These are phyloP conservation scores for Cylindrodendrum hubeiense DNA, from an alignment of 2,329 filamentous ascomycete species.

Conservation along the genomic window DNA sequence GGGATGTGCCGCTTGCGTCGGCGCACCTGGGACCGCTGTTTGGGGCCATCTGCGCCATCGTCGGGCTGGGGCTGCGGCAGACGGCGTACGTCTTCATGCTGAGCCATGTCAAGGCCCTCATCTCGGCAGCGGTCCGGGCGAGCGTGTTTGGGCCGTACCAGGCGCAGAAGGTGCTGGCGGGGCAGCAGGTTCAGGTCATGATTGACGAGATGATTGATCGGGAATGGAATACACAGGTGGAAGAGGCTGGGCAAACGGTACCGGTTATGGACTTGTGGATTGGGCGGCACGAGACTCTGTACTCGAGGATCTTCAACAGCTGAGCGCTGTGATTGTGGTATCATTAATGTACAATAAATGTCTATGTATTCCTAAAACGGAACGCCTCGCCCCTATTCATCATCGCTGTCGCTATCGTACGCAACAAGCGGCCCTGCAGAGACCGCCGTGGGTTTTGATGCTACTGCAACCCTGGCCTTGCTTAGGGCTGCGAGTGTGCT, in stretches of 20 bases:
- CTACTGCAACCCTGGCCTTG: conserved; percentile 65
- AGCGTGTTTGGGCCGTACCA: conserved; percentile 86
- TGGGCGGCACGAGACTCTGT: conserved; percentile 84
- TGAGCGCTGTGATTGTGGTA: conserved; percentile 53
- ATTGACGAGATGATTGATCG: conserved; percentile 70
- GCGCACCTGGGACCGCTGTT: conserved; percentile 80
- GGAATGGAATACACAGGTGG: conserved; percentile 69
- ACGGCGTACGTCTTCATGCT: conserved; percentile 82
- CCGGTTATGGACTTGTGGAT: conserved; percentile 87
- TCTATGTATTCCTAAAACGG: conserved; percentile 41
- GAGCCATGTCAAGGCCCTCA: conserved; percentile 80
- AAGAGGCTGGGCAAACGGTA: conserved; percentile 80
- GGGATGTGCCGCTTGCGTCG: conserved; percentile 58
- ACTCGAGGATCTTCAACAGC: conserved; percentile 90
- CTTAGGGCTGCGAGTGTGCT: conserved; percentile 86
- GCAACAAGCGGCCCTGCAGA: conserved; percentile 81
- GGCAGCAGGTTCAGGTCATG: conserved; percentile 66
- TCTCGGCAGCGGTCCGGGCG: conserved; percentile 82
- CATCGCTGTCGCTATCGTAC: conserved; percentile 93
- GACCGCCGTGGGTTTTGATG: conserved; percentile 66
- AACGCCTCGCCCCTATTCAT: conserved; percentile 54
- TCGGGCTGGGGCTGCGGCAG: conserved; percentile 71
- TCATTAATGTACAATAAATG: conserved; percentile 47
- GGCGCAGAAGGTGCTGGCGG: conserved; percentile 79
- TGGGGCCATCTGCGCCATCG: conserved; percentile 73